phyloP scores from a whole-genome alignment of 2,329 filamentous ascomycete genomes.

The Penicillium sclerotigenum region DNA sequence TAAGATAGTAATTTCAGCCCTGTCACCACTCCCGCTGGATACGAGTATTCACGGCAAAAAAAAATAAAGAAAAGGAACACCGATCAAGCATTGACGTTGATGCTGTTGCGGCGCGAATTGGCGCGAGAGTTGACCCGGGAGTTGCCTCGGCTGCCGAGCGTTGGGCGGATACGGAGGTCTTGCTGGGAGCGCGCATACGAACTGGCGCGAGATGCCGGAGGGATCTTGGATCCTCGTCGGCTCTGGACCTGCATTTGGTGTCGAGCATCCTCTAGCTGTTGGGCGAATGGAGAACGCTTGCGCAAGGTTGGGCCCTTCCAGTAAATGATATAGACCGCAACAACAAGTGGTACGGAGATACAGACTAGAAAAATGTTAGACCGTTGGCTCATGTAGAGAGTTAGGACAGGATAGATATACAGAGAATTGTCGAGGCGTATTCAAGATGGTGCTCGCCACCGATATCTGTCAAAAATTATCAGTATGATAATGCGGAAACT shows the following conservation, averaged over 20 bases:
- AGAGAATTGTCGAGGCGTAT: slow-evolving; percentile 63
- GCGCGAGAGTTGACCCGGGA: slow-evolving; percentile 33
- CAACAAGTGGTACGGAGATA: slow-evolving; percentile 60
- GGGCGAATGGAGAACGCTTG: slow-evolving; percentile 62
- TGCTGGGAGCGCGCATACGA: slow-evolving; percentile 42
- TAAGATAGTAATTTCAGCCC: neutral
- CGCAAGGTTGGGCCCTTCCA: slow-evolving; percentile 61
- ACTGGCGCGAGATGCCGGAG: slow-evolving; percentile 35
- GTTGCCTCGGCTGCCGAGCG: slow-evolving; percentile 34
- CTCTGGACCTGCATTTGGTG: slow-evolving; percentile 30
- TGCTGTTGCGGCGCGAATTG: slow-evolving; percentile 32
- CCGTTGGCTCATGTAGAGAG: neutral
- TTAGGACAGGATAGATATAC: neutral
- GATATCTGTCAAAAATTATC: slow-evolving; percentile 45
- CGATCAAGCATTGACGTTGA: slow-evolving; percentile 1
- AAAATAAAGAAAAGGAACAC: neutral
- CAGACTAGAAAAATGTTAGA: slow-evolving; percentile 32
- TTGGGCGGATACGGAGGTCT: slow-evolving; percentile 37
- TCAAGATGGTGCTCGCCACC: slow-evolving; percentile 54
- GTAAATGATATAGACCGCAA: slow-evolving; percentile 65
- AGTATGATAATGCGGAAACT: neutral
- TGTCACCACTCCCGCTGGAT: neutral
- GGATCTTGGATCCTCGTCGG: slow-evolving; percentile 35
- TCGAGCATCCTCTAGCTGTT: slow-evolving; percentile 54
- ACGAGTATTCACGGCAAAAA: neutral